Evolutionary conservation across 2,329 filamentous ascomycete species (phyloP).

Genomic region (Venturiaceae sp.): DNA sequence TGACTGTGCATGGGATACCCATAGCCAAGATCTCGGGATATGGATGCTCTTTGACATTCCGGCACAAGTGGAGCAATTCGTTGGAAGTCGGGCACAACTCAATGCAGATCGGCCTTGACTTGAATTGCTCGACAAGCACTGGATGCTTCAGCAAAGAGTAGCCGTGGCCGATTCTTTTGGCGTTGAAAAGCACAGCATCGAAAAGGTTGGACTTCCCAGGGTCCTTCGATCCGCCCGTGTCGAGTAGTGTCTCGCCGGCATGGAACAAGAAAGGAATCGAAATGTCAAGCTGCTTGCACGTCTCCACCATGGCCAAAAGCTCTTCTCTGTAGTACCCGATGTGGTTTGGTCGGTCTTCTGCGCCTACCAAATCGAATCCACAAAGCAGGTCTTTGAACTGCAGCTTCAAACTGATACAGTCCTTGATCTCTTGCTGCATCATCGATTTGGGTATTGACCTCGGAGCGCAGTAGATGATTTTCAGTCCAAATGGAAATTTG

Average conservation of each 20-base stretch:
- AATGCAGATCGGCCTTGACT: constrained; percentile 54
- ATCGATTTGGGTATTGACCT: constrained; percentile 42
- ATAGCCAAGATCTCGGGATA: constrained; percentile 62
- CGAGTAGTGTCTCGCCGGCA: constrained; percentile 61
- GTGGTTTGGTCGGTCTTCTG: constrained; percentile 51
- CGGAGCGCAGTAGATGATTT: constrained; percentile 63
- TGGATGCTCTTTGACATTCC: constrained; percentile 54
- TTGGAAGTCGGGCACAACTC: constrained; percentile 72
- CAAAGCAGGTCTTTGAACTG: constrained; percentile 51
- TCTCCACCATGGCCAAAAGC: constrained; percentile 45
- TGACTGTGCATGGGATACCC: constrained; percentile 63
- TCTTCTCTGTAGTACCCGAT: constrained; percentile 50
- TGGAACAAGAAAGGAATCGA: constrained; percentile 67
- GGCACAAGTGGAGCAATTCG: constrained; percentile 61
- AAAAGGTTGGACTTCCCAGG: constrained; percentile 50
- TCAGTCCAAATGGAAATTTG: constrained; percentile 52
- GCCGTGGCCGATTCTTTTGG: constrained; percentile 65
- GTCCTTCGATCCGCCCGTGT: constrained; percentile 53
- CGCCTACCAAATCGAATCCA: constrained; percentile 60
- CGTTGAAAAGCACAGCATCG: constrained; percentile 55
- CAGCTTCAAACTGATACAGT: constrained; percentile 53
- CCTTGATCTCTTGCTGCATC: constrained; percentile 44
- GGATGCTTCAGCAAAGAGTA: constrained; percentile 61
- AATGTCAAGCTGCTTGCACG: constrained; percentile 38
- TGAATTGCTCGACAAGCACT: constrained; percentile 56